These are phyloP conservation scores for Monosporascus sp. DNA, from an alignment of 2,329 filamentous ascomycete species.

Conservation along the genomic window DNA sequence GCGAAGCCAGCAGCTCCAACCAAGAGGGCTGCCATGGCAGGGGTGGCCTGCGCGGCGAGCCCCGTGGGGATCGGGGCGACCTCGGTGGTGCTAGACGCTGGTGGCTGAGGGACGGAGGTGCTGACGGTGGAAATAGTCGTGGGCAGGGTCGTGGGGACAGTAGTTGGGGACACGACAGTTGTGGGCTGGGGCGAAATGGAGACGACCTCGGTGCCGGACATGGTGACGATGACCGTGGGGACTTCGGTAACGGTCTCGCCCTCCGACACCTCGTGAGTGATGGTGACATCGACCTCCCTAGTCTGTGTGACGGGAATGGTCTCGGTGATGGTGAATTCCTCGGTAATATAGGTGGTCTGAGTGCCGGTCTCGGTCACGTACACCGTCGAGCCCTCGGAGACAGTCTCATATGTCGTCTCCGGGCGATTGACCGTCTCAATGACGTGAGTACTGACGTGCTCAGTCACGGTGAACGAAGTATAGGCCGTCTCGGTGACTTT, in stretches of 20 bases:
- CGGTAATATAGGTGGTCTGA: conserved; percentile 33
- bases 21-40: conserved; percentile 19
- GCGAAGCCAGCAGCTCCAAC: conserved; percentile 23
- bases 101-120: conserved; percentile 7
- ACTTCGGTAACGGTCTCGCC: conserved; percentile 30
- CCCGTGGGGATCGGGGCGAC: conserved; percentile 8
- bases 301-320: conserved; percentile 37
- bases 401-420: conserved; percentile 37
- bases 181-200: conserved; percentile 20
- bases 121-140: conserved; percentile 11
- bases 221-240: conserved; percentile 26
- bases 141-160: conserved; percentile 8
- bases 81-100: not conserved
- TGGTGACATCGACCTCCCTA: conserved; percentile 33
- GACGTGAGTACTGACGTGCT: conserved; percentile 24
- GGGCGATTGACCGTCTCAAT: conserved; percentile 33
- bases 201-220: conserved; percentile 28
- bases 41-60: conserved; percentile 14
- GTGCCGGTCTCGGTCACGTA: conserved; percentile 38
- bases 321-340: conserved; percentile 31
- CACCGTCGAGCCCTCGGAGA: conserved; percentile 35
- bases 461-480: conserved; percentile 27
- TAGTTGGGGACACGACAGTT: conserved; percentile 1
- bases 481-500: conserved; percentile 26
- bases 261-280: conserved; percentile 30